Evolutionary conservation across 2,329 filamentous ascomycete genomes (phyloP).

Genomic region (Stagonosporopsis rhizophila): DNA sequence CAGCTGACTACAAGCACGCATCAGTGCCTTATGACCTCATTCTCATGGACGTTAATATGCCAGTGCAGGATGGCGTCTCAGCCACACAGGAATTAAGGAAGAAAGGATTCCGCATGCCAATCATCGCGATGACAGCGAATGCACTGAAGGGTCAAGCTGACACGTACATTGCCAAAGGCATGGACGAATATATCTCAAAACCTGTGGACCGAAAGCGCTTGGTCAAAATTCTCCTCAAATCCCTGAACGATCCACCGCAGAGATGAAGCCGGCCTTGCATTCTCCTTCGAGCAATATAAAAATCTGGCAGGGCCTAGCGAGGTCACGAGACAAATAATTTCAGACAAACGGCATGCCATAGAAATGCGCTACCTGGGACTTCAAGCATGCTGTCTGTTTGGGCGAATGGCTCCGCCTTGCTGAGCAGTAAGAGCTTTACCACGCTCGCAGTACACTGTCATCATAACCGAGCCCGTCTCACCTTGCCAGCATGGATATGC

Average conservation of each 20-base stretch:
- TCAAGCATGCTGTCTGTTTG: background rate
- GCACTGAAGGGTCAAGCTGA: slow-evolving; percentile 64
- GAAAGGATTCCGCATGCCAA: slow-evolving; percentile 45
- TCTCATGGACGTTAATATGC: slow-evolving; percentile 49
- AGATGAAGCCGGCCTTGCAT: background rate
- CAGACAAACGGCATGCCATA: too few relatives aligned
- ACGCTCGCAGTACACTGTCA: background rate
- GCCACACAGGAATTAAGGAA: slow-evolving; percentile 38
- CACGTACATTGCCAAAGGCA: slow-evolving; percentile 60
- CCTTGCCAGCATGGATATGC: too few relatives aligned
- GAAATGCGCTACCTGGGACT: too few relatives aligned
- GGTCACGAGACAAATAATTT: too few relatives aligned
- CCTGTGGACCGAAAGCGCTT: slow-evolving; percentile 60
- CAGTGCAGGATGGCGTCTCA: slow-evolving; percentile 40
- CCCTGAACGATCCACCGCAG: slow-evolving; percentile 21
- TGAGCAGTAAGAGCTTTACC: background rate
- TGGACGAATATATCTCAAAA: slow-evolving; percentile 65
- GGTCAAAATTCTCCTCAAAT: slow-evolving; percentile 51
- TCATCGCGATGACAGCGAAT: slow-evolving; percentile 64
- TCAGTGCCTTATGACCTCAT: slow-evolving; percentile 38
- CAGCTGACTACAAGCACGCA: slow-evolving; percentile 3
- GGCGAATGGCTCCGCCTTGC: background rate
- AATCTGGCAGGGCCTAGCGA: too few relatives aligned
- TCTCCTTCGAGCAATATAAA: background rate
- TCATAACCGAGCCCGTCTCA: too few relatives aligned